Conservation (phyloP, 179 eudicot species). For the Sideroxylon spinosum region DNA sequence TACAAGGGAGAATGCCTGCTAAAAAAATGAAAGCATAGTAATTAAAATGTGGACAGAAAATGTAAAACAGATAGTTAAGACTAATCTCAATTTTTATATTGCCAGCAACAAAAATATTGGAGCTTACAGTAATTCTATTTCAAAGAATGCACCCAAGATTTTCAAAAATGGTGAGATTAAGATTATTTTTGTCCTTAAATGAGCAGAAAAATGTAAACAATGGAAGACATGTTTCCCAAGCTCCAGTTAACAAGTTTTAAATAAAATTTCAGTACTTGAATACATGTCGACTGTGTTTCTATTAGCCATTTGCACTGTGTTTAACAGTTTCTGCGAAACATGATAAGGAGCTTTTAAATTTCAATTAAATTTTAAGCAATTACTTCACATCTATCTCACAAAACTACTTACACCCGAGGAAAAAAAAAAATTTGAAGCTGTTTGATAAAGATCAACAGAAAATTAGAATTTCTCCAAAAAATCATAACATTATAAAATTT, state of each 20-base stretch:
- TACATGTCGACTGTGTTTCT: neutral
- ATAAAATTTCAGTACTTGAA: neutral
- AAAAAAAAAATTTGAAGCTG: neutral
- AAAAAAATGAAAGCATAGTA: constrained; percentile 11
- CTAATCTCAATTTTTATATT: neutral
- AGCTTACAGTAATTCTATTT: neutral
- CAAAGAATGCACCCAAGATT: neutral
- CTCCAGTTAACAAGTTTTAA: neutral
- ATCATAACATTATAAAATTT: neutral
- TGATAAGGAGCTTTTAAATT: neutral
- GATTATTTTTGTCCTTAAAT: neutral
- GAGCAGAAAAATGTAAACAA: neutral
- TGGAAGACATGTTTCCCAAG: neutral
- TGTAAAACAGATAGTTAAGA: neutral
- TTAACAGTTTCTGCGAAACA: neutral
- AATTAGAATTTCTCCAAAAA: neutral
- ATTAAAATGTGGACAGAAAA: neutral
- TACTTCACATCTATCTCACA: neutral
- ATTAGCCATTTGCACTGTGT: neutral
- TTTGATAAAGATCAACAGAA: neutral
- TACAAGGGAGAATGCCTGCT: constrained; percentile 34
- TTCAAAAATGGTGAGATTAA: neutral
- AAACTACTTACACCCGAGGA: neutral
- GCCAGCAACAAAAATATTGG: neutral
- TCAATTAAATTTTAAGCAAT: neutral